A percentile compares a stretch with the other conserved stretches of the same genome.
Evolutionary conservation across 116 monocot genomes (phyloP).

Genomic region (Dioscorea cayenensis): DNA sequence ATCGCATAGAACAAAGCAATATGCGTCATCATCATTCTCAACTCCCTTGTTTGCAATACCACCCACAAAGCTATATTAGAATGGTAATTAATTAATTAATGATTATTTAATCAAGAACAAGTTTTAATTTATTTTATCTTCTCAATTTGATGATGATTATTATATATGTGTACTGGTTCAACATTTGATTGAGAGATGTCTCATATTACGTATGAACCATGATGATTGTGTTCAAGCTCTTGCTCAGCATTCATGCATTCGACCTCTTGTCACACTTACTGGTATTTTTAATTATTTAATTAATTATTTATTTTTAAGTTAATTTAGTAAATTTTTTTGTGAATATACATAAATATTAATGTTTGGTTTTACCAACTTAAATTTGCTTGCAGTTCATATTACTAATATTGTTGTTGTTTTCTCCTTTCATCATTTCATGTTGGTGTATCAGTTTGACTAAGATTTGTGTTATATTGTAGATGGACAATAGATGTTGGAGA

Average conservation of each 20-base stretch:
- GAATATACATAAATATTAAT: too few species aligned
- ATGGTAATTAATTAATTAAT: slow-evolving; percentile 29
- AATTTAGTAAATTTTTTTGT: too few species aligned
- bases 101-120: background rate
- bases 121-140: background rate
- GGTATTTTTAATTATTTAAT: too few species aligned
- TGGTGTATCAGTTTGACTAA: too few species aligned
- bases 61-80: slow-evolving; percentile 43
- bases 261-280: slow-evolving; percentile 32
- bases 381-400: slow-evolving; percentile 30
- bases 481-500: too few species aligned
- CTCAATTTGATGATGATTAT: background rate
- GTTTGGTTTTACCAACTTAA: slow-evolving; percentile 10
- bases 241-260: slow-evolving; percentile 36
- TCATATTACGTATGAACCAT: slow-evolving; percentile 35
- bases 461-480: too few species aligned
- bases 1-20: too few species aligned
- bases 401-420: too few species aligned
- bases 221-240: slow-evolving; percentile 45
- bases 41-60: slow-evolving; percentile 43
- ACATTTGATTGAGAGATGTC: slow-evolving; percentile 61
- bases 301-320: too few species aligned
- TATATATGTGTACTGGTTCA: slow-evolving; percentile 33
- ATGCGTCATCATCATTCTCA: slow-evolving; percentile 12
- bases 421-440: too few species aligned